Evolutionary conservation across 2,329 filamentous ascomycete species (phyloP).

Genomic region (Albifimbria verrucaria): DNA sequence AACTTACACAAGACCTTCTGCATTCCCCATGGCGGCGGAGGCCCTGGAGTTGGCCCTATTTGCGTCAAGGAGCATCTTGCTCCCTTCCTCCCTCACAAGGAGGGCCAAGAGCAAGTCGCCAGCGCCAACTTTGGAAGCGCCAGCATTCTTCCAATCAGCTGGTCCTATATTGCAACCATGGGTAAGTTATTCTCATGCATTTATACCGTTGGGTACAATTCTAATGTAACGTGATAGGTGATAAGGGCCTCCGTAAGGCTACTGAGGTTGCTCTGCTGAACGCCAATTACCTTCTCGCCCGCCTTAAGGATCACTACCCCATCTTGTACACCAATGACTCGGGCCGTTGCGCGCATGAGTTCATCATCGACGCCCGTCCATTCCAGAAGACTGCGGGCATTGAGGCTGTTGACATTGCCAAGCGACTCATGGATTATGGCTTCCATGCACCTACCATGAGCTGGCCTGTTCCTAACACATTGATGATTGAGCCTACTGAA

Average conservation of each 20-base stretch:
- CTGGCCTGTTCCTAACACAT: conserved; percentile 90
- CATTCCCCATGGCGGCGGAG: conserved; percentile 92
- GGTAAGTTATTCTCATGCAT: conserved; percentile 39
- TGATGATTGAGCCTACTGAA: conserved; percentile 98
- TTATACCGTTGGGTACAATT: not conserved
- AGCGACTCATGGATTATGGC: conserved; percentile 93
- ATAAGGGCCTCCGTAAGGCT: conserved; percentile 75
- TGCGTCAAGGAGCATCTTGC: conserved; percentile 81
- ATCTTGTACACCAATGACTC: conserved; percentile 92
- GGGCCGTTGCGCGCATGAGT: conserved; percentile 91
- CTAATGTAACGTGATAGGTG: conserved; percentile 9
- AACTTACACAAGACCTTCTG: conserved; percentile 99
- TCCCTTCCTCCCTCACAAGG: conserved; percentile 55
- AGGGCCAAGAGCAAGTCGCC: conserved; percentile 59
- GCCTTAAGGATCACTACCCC: conserved; percentile 79
- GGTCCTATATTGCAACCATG: conserved; percentile 96
- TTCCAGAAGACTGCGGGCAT: conserved; percentile 82
- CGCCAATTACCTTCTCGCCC: conserved; percentile 92
- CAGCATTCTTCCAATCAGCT: conserved; percentile 89
- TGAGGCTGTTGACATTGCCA: conserved; percentile 92
- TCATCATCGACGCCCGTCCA: conserved; percentile 84
- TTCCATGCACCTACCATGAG: conserved; percentile 98
- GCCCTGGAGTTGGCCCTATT: conserved; percentile 90
- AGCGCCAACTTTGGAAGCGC: conserved; percentile 85
- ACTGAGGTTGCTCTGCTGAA: conserved; percentile 93